Conservation (phyloP, 768 basidiomycete species). For the Russula brevipes region DNA sequence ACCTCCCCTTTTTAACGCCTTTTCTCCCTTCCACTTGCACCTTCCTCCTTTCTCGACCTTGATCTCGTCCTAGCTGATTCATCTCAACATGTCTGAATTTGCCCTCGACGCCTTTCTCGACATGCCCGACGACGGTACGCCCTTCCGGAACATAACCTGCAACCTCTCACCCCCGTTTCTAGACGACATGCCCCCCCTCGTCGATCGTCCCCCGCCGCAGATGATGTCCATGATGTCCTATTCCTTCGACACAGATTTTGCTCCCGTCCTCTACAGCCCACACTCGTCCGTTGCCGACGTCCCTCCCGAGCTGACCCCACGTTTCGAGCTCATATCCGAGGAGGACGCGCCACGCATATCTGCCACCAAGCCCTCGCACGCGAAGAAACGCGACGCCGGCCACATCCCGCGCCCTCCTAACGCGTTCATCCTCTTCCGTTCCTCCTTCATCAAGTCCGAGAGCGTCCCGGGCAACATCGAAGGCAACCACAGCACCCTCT, state of each 20-base stretch:
- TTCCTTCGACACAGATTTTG: constrained; percentile 61
- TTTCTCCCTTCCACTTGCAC: neutral
- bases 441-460: constrained; percentile 68
- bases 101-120: constrained; percentile 6
- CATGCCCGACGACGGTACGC: constrained; percentile 21
- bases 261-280: constrained; percentile 44
- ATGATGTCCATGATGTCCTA: constrained; percentile 47
- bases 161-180: neutral
- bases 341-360: constrained; percentile 25
- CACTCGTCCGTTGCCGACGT: constrained; percentile 15
- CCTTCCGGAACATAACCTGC: neutral
- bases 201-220: constrained; percentile 46
- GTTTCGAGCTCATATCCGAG: constrained; percentile 30
- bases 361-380: constrained; percentile 42
- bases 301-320: constrained; percentile 34
- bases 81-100: constrained; percentile 15
- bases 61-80: neutral
- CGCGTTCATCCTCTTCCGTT: constrained; percentile 82
- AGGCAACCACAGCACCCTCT: constrained; percentile 72
- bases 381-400: constrained; percentile 60
- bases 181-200: constrained; percentile 38
- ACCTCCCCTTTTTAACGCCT: constrained; percentile 21
- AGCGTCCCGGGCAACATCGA: constrained; percentile 73
- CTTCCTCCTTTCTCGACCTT: constrained; percentile 6
- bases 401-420: constrained; percentile 83